Evolutionary conservation across 306 rosid genomes (phyloP).

Genomic region (Lathyrus tuberosus): DNA sequence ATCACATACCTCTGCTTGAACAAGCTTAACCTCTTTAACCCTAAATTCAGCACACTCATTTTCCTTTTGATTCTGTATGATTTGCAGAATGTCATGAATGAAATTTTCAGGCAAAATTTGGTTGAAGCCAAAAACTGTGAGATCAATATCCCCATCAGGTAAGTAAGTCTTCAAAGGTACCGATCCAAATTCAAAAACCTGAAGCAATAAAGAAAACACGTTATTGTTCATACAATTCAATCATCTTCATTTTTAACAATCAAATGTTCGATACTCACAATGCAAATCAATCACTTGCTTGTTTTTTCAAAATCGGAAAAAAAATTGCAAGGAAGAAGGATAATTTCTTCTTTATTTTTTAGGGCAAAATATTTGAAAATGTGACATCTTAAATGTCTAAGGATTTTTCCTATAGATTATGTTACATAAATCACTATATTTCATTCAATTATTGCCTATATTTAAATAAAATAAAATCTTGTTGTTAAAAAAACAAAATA

Average conservation of each 20-base stretch:
- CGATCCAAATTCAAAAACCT: constrained; percentile 82
- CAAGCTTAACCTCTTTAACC: constrained; percentile 71
- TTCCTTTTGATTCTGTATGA: constrained; percentile 59
- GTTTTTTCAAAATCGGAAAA: too few species aligned
- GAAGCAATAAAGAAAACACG: not conserved
- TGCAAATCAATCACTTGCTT: too few species aligned
- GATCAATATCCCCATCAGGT: constrained; percentile 92
- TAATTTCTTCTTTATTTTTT: too few species aligned
- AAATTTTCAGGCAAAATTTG: constrained; percentile 53
- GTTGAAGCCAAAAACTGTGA: constrained; percentile 58
- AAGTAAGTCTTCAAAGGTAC: constrained; percentile 88
- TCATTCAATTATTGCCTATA: not conserved
- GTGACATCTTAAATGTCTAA: too few species aligned
- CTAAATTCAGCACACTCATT: constrained; percentile 59
- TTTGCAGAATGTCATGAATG: constrained; percentile 53
- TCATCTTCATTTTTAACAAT: not conserved
- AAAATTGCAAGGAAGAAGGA: too few species aligned
- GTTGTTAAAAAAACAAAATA: not conserved
- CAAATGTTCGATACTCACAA: too few species aligned
- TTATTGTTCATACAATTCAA: not conserved
- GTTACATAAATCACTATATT: not conserved
- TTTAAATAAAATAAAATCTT: not conserved
- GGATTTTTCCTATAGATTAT: not conserved
- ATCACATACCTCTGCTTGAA: constrained; percentile 70
- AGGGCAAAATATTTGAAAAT: too few species aligned